phyloP scores from a whole-genome alignment of 345 rosid species.

The Populus euphratica region DNA sequence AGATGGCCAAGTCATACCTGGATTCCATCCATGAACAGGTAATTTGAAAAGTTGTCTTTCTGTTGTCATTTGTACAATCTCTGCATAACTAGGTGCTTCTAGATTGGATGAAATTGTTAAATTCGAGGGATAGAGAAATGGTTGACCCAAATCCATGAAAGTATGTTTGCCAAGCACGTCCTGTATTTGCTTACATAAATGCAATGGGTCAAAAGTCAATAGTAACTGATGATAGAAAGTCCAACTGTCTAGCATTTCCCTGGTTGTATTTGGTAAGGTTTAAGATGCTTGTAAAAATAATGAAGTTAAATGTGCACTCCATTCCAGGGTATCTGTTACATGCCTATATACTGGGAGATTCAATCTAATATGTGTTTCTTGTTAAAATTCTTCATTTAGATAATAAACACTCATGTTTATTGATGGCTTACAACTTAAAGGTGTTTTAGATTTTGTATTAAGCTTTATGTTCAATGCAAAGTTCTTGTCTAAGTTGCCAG shows the following conservation, averaged over 20 bases:
- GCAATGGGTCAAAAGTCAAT: not conserved
- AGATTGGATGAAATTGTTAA: not conserved
- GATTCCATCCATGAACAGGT: slow-evolving; percentile 93
- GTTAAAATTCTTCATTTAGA: not conserved
- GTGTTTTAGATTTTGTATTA: not conserved
- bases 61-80: not conserved
- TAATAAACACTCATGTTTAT: not conserved
- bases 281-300: not conserved
- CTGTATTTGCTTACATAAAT: not conserved
- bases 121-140: not conserved
- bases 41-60: slow-evolving; percentile 11
- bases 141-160: not conserved
- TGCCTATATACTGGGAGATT: slow-evolving; percentile 3
- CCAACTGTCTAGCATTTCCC: not conserved
- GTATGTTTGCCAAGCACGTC: not conserved
- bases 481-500: slow-evolving; percentile 9
- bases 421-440: not conserved
- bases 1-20: slow-evolving; percentile 86
- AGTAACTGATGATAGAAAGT: not conserved
- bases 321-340: slow-evolving; percentile 6
- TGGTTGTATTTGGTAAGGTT: not conserved
- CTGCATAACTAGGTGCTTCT: slow-evolving; percentile 2
- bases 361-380: not conserved
- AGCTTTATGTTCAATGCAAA: not conserved
- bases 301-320: not conserved